Evolutionary conservation across 768 basidiomycete genomes (phyloP), one percentile per base, ranked within the genome.

Genomic region (Gymnopilus dilepis): DNA sequence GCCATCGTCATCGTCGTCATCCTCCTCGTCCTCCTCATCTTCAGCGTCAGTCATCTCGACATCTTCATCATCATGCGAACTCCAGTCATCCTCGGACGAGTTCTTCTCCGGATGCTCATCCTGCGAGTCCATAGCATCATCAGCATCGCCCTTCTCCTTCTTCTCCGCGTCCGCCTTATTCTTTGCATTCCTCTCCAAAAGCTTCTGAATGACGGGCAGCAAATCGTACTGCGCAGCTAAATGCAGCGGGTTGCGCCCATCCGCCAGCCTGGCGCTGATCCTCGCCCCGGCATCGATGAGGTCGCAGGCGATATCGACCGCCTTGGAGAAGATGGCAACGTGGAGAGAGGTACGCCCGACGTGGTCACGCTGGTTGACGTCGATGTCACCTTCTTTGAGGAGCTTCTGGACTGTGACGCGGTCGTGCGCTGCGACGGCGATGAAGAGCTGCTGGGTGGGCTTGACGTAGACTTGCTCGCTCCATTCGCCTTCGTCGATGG

Each of bases 401-500:
- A 84, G 71, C 11, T 71, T 65, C 9, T 72, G 65, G 15, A 86
- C 80, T 0, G 71, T 64, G 5, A 71, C 70, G 0, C 75, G 73
- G 64, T 89, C 82, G 45, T 76, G 72, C 2, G 76, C 67, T 2
- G 77, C 80, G 61, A 89, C 84, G n/a, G 84, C 84, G 9, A 73
- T 67, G 73, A 88, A 88, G 59, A 89, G 81, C 59, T 80, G 78
- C 58, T 84, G 82, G 0, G 80, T 78, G 13, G 77, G 78, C 11
- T 82, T 84, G 62, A 87, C 78, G 69, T 88, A 89, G 8, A 83
- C 86, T 62, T 86, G 83, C 33, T 78, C 84, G 59, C 80, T 80
- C 87, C 87, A 89, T 76, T 87, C 86, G 11, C 85, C 86, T 12
- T 81, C 83, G 62, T 89, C 86, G 67, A 88, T 87, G 0, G 86